These are phyloP conservation scores for Arachnopeziza araneosa DNA, from an alignment of 2,329 filamentous ascomycete genomes.

Conservation along the genomic window DNA sequence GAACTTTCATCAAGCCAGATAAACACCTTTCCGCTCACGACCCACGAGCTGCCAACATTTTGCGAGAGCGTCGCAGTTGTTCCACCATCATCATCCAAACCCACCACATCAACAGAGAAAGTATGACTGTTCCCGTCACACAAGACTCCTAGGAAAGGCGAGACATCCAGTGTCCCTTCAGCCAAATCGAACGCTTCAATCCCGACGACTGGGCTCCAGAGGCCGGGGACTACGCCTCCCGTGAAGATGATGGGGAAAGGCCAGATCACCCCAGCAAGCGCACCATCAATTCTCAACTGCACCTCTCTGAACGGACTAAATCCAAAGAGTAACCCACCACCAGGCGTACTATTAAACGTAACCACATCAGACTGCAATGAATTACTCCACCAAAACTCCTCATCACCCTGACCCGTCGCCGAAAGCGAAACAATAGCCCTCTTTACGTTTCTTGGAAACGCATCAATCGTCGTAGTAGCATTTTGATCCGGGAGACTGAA, in stretches of 20 bases:
- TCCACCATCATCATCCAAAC: slow-evolving; percentile 48
- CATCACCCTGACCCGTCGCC: slow-evolving; percentile 64
- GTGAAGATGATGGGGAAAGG: slow-evolving; percentile 45
- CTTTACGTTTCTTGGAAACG: slow-evolving; percentile 56
- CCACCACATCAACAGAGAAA: slow-evolving; percentile 60
- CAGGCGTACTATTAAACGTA: slow-evolving; percentile 46
- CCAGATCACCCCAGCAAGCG: slow-evolving; percentile 31
- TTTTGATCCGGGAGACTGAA: slow-evolving; percentile 59
- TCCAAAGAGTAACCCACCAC: slow-evolving; percentile 52
- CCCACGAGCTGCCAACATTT: slow-evolving; percentile 59
- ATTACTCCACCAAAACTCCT: slow-evolving; percentile 83
- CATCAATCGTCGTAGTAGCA: slow-evolving; percentile 46
- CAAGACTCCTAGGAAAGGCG: slow-evolving; percentile 63
- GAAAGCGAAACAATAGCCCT: slow-evolving; percentile 69
- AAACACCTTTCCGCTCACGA: slow-evolving; percentile 71
- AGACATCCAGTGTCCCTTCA: slow-evolving; percentile 74
- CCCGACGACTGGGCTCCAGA: slow-evolving; percentile 71
- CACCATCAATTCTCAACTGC: slow-evolving; percentile 59
- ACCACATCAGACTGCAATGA: slow-evolving; percentile 54
- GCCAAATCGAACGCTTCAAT: slow-evolving; percentile 70
- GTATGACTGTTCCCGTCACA: slow-evolving; percentile 58
- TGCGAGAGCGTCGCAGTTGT: slow-evolving; percentile 43
- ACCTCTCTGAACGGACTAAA: slow-evolving; percentile 70
- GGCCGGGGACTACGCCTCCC: slow-evolving; percentile 65
- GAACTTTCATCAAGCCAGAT: slow-evolving; percentile 53